Base-by-base conservation (phyloP, 148 eudicot species). In the Heliamphora exappendiculata region DNA sequence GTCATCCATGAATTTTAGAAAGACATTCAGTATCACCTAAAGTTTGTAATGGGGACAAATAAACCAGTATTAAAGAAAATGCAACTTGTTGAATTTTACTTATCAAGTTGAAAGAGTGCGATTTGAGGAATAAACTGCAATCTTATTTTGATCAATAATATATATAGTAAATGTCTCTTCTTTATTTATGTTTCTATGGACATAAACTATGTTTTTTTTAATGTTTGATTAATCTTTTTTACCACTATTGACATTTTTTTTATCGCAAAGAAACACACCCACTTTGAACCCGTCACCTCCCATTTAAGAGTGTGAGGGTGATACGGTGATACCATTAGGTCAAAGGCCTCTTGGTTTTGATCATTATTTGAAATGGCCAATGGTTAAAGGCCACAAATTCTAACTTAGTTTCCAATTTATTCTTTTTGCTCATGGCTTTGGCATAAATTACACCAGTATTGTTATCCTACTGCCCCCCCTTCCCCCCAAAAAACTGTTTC, bases 71-170 rank as follows among this genome's bases (percentile, higher is more conserved):
- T 7, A 19, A 41, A 34, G 33, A 13, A 67, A 45, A 42, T 22
- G 50, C 17, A 41, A 1, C 22, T 57, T 57, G 26, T 24, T 42
- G 47, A 11, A 26, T n/a, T 36, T 73, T 24, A 36, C 34, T 74
- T 67, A 28, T 28, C 26, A 57, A 57, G 22, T 55, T 57, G 36
- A 41, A 34, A 19, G 62, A 31, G 53, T 13, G 33, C 54, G 73
- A 69, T 51, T 20, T 20, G 47, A 7, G 19, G 24, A 26, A 20
- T 26, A 26, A 58, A 44, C 33, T 58, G 53, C 66, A 37, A 26
- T 37, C 44, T 28, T 73, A 26, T 58, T 73, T 53, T 37, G 54
- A 45, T 59, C 76, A 26, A 20, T 41, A 45, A 58, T 41, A 74
- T 1, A 4, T 42, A 28, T 0, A 58, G 39, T 26, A 19, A 42